These are phyloP conservation scores for Xerocomus spinulosus DNA, from an alignment of 768 basidiomycete genomes.

Conservation along the genomic window DNA sequence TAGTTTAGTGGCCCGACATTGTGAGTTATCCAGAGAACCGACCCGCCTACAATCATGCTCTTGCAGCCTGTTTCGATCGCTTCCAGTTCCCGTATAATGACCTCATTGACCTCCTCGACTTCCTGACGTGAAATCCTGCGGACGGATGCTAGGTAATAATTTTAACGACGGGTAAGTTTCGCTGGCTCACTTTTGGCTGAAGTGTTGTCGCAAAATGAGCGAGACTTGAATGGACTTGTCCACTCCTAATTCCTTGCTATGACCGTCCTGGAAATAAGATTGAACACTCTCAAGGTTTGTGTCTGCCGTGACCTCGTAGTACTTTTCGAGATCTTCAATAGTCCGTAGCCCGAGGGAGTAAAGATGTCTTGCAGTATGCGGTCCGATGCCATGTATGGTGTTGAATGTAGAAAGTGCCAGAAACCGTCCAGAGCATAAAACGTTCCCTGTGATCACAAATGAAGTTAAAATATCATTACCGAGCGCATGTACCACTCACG, in stretches of 20 bases:
- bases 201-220: slow-evolving; percentile 54
- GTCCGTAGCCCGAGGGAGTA: slow-evolving; percentile 65
- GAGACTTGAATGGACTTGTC: slow-evolving; percentile 52
- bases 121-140: slow-evolving; percentile 69
- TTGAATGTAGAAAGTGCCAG: slow-evolving; percentile 53
- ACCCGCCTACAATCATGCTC: slow-evolving; percentile 83
- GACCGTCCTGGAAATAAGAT: slow-evolving; percentile 21
- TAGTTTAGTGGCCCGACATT: not conserved
- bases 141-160: not conserved
- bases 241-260: slow-evolving; percentile 20
- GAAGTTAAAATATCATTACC: not conserved
- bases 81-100: slow-evolving; percentile 65
- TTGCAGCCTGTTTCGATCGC: slow-evolving; percentile 60
- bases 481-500: slow-evolving; percentile 29
- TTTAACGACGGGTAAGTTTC: not conserved
- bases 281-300: slow-evolving; percentile 27
- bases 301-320: slow-evolving; percentile 44
- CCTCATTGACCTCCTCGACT: slow-evolving; percentile 68
- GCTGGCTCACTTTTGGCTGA: slow-evolving; percentile 41
- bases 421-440: slow-evolving; percentile 49
- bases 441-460: slow-evolving; percentile 38
- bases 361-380: slow-evolving; percentile 60
- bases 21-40: slow-evolving; percentile 19
- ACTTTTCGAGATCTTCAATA: slow-evolving; percentile 62
- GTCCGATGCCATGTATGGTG: slow-evolving; percentile 69